These are phyloP conservation scores for Salvia sclarea DNA, from an alignment of 305 asterid genomes.

Conservation along the genomic window DNA sequence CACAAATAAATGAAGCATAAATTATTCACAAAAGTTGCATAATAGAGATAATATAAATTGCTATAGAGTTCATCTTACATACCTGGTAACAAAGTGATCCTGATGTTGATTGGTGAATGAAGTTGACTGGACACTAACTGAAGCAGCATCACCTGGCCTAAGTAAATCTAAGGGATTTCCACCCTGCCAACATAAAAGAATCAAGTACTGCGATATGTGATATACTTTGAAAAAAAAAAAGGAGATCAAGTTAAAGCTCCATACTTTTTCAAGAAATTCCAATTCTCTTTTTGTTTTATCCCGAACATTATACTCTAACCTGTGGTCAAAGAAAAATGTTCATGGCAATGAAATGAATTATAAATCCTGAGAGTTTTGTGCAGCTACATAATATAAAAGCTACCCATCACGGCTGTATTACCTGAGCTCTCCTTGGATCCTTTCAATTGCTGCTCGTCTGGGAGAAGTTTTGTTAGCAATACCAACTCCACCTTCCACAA, in stretches of 20 bases:
- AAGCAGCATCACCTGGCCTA: constrained; percentile 59
- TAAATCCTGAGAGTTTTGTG: constrained; percentile 3
- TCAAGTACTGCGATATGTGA: constrained; percentile 31
- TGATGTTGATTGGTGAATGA: constrained; percentile 53
- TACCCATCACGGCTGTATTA: constrained; percentile 39
- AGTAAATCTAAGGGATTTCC: constrained; percentile 83
- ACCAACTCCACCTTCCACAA: constrained; percentile 79
- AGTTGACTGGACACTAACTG: constrained; percentile 87
- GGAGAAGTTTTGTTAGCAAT: constrained; percentile 72
- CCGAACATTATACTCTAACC: constrained; percentile 81
- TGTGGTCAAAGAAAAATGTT: constrained; percentile 45
- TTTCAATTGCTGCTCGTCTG: constrained; percentile 62
- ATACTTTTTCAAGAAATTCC: constrained; percentile 94
- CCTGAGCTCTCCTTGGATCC: constrained; percentile 93
- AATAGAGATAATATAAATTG: constrained; percentile 2
- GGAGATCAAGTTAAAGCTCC: constrained; percentile 41
- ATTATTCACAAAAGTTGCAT: background rate
- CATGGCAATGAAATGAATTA: constrained; percentile 25
- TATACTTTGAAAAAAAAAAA: constrained; percentile 29
- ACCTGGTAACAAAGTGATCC: constrained; percentile 60
- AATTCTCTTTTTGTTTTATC: constrained; percentile 87
- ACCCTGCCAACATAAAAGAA: constrained; percentile 60
- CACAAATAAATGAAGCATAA: constrained; percentile 29
- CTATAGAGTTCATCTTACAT: constrained; percentile 26
- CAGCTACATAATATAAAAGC: constrained; percentile 18